Percentiles rank a stretch among this genome's conserved stretches.
These are phyloP conservation scores for Aspergillus sclerotioniger DNA, from an alignment of 495 filamentous ascomycete species.

Conservation along the genomic window DNA sequence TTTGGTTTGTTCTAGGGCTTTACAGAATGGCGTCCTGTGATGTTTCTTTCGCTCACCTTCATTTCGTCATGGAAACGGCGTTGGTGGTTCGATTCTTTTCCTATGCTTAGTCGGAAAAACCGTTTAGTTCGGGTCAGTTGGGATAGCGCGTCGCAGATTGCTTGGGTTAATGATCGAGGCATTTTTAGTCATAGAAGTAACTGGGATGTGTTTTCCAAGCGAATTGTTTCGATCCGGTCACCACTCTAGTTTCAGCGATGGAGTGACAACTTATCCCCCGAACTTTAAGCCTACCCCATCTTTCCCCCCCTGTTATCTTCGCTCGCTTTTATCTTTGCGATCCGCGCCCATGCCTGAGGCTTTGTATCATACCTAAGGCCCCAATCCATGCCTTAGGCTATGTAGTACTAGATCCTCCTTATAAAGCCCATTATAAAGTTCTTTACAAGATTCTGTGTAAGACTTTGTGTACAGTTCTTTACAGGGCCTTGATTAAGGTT, in stretches of 20 bases:
- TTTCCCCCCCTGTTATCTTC: no score
- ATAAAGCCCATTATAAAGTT: no score
- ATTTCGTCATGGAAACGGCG: slow-evolving; percentile 29
- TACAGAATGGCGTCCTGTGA: slow-evolving; percentile 2
- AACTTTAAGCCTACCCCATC: no score
- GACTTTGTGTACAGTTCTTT: no score
- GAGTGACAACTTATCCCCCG: background rate
- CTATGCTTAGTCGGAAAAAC: background rate
- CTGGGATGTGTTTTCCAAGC: slow-evolving; percentile 1
- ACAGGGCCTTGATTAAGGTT: no score
- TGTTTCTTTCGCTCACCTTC: slow-evolving; percentile 7
- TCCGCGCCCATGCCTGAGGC: no score
- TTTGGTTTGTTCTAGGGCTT: background rate
- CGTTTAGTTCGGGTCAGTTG: slow-evolving; percentile 1
- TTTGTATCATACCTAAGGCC: no score
- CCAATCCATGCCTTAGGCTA: no score
- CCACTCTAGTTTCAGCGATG: background rate
- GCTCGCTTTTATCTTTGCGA: no score
- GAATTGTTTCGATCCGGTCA: background rate
- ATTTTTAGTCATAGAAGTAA: background rate
- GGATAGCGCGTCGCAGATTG: slow-evolving; percentile 1
- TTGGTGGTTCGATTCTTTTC: slow-evolving; percentile 28
- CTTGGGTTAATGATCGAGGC: background rate
- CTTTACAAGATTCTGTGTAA: no score
- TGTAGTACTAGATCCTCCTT: no score